Percentiles rank a stretch among this genome's conserved stretches.
phyloP scores from a whole-genome alignment of 495 filamentous ascomycete genomes.

The Monascus purpureus region DNA sequence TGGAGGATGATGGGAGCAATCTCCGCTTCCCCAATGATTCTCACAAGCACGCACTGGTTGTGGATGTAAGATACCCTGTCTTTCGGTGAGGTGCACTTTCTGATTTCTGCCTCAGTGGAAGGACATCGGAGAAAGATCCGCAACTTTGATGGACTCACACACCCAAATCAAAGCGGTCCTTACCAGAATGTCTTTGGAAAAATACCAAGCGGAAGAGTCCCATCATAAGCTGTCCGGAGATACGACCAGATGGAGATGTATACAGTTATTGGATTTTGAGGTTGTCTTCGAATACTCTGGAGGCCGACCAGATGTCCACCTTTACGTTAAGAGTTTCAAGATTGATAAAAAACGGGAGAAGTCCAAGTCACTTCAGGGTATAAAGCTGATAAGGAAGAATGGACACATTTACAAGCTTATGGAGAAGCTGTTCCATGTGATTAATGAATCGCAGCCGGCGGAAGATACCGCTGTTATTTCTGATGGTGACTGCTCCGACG shows the following conservation, averaged over 20 bases:
- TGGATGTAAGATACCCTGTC: constrained; percentile 8
- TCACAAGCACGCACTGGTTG: constrained; percentile 8
- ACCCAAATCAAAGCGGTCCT: constrained; percentile 27
- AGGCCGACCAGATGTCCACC: constrained; percentile 11
- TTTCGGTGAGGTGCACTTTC: not conserved
- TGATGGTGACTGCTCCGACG: constrained; percentile 1
- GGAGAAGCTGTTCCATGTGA: constrained; percentile 3
- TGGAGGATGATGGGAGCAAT: constrained; percentile 27
- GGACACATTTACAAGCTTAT: constrained; percentile 7
- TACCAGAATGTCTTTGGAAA: constrained; percentile 9
- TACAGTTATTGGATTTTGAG: constrained; percentile 25
- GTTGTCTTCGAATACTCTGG: constrained; percentile 21
- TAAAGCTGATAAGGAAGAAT: constrained; percentile 10
- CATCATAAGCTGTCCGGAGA: constrained; percentile 6
- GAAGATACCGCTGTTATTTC: not conserved
- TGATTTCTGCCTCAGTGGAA: not conserved
- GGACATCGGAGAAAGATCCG: constrained; percentile 1
- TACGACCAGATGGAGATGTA: no score
- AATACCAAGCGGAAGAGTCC: constrained; percentile 5
- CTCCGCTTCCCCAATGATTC: constrained; percentile 15
- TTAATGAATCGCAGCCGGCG: not conserved
- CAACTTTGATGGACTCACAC: constrained; percentile 22
- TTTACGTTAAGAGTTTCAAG: constrained; percentile 23
- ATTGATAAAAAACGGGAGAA: constrained; percentile 14
- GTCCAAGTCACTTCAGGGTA: constrained; percentile 8